Base-by-base conservation (phyloP, 2,329 filamentous ascomycete genomes). In the Alternaria ventricosa region DNA sequence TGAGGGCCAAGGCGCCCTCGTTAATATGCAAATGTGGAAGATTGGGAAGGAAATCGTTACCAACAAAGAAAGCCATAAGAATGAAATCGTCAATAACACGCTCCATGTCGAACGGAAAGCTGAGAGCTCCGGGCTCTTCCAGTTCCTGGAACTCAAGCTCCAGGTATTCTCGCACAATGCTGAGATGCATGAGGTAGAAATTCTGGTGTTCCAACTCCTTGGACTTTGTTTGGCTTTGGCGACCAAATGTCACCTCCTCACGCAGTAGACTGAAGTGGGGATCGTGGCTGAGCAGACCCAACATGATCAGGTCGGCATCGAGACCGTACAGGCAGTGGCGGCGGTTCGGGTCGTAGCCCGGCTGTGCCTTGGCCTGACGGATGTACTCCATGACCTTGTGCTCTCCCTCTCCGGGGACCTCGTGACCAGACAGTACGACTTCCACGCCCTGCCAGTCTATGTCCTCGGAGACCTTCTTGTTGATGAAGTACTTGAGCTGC, bases 351-450 rank as follows among this genome's bases (percentile, higher is more conserved):
- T 97, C 90, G 81, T 99, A 99, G 67, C 90, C 89, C 3, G 92
- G 92, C 81, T 99, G 96, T 53, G 95, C 94, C 85, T 98, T 98
- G 66, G 96, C 93, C 81, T 96, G 93, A 72, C 96, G 92, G 80
- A 99, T 99, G 81, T 99, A 99, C 82, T 99, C 96, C 96, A 99
- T 99, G 82, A 99, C 97, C 84, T 99, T 99, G 85, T 99, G 96
- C 82, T 99, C 96, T 74, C 96, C 96, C 82, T 99, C 96, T 73
- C 96, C 96, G 7, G 96, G 96, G 25, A 98, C 95, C 81, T 99
- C 96, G 78, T 99, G 96, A 58, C 96, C 96, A 6, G 96, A 99
- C 63, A 99, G 87, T 57, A 99, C 94, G 72, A 99, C 90, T 78
- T 98, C 94, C 69, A 96, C 96, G 64, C 92, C 92, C 82, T 99